Percentiles rank a stretch among this genome's conserved stretches.
phyloP scores from a whole-genome alignment of 2,329 filamentous ascomycete species.

The Trichoderma gracile region DNA sequence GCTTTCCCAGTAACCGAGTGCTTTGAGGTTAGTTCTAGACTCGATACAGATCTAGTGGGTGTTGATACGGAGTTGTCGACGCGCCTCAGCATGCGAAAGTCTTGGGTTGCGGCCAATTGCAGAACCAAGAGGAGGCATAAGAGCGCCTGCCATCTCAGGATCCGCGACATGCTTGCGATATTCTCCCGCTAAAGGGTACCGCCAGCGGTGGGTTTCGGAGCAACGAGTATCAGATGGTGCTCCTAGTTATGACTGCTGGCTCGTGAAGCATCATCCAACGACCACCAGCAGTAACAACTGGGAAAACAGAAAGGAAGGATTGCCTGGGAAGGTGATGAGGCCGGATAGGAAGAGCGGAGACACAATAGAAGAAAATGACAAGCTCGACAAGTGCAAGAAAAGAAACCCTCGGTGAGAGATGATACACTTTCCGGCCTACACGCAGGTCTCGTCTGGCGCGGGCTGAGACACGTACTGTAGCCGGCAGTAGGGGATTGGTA shows the following conservation, averaged over 20 bases:
- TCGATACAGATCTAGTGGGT: neutral
- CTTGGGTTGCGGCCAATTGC: conserved; percentile 41
- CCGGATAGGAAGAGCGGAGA: too few species aligned
- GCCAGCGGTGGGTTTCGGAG: conserved; percentile 16
- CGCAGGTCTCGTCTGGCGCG: conserved; percentile 6
- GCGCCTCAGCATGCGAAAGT: conserved; percentile 39
- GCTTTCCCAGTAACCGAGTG: conserved; percentile 3
- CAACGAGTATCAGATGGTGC: conserved; percentile 28
- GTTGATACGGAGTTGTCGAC: conserved; percentile 31
- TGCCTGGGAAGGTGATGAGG: neutral
- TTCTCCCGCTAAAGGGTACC: neutral
- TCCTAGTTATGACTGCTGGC: conserved; percentile 27
- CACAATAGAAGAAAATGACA: conserved; percentile 19
- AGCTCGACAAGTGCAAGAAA: conserved; percentile 6
- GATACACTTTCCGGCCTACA: conserved; percentile 6
- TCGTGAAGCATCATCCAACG: conserved; percentile 29
- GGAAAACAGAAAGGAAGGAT: neutral
- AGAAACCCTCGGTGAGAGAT: neutral
- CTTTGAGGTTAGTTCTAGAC: neutral
- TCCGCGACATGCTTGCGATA: conserved; percentile 39
- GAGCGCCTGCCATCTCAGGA: conserved; percentile 41
- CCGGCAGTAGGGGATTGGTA: conserved; percentile 10
- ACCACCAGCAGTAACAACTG: neutral
- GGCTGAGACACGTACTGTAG: conserved; percentile 23
- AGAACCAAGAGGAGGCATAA: conserved; percentile 44